Conservation (phyloP, 2,329 filamentous ascomycete genomes). For the Ascochyta clinopodiicola region DNA sequence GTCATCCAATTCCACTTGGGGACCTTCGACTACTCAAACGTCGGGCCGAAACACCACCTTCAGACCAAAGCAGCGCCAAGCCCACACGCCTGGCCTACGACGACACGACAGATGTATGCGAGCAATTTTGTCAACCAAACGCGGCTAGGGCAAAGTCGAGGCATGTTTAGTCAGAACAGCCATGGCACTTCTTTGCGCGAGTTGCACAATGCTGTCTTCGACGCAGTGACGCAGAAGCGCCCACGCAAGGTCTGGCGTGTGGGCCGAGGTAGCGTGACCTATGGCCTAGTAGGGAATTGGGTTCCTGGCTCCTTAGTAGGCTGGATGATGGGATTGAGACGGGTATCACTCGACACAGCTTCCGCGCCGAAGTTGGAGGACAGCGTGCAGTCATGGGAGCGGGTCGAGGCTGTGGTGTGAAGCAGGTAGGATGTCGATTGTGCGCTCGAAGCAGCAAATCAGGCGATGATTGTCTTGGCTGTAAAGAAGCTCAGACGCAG, state of each 20-base stretch:
- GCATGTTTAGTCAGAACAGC: conserved; percentile 56
- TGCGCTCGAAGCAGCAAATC: conserved; percentile 5
- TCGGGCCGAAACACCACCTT: conserved; percentile 54
- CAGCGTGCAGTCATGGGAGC: conserved; percentile 56
- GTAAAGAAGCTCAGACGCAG: background rate
- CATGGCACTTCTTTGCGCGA: conserved; percentile 76
- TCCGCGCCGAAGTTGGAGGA: conserved; percentile 50
- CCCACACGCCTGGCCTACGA: conserved; percentile 48
- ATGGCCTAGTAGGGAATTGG: conserved; percentile 84
- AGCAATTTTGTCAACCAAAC: conserved; percentile 48
- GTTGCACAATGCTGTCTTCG: conserved; percentile 87
- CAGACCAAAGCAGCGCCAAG: conserved; percentile 44
- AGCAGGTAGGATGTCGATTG: background rate
- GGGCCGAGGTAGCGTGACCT: conserved; percentile 82
- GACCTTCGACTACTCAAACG: conserved; percentile 82
- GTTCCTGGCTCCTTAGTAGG: conserved; percentile 79
- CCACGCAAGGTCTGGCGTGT: conserved; percentile 73
- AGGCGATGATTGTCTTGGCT: conserved; percentile 4
- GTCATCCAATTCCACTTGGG: conserved; percentile 90
- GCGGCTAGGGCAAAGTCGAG: conserved; percentile 56
- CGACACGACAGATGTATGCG: conserved; percentile 44
- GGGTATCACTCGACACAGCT: conserved; percentile 52
- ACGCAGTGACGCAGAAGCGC: conserved; percentile 74
- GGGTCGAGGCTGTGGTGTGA: conserved; percentile 13
- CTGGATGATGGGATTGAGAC: conserved; percentile 88